Base-by-base conservation (phyloP, 352 stramenopile genomes). In the Pythium angustatum region DNA sequence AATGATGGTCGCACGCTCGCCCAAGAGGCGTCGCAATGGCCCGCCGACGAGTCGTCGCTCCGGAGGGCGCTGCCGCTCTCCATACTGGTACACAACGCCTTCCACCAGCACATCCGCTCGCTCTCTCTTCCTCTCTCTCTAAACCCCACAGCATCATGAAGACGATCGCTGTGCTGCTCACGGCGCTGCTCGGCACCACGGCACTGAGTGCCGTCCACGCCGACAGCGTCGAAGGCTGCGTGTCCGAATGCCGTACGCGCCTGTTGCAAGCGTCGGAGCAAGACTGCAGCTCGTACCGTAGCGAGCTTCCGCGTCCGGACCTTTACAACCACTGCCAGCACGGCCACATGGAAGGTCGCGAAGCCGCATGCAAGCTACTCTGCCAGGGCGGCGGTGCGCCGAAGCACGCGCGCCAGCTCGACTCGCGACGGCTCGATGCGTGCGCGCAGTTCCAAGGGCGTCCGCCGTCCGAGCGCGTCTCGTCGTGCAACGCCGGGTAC, bases 251-350 rank as follows among this genome's bases (percentile, higher is more conserved):
- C 30, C 40, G 57, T 51, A 63, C 56, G 31, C 44, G n/a, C 1
- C 33, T 71, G 4, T 22, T 57, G 14, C 30, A 62, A 3, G 5
- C 34, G 2, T 45, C 50, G 7, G 64, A 71, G 44, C 27, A 36
- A 3, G 58, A 72, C 47, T 72, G 64, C 38, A 28, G 24, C 2
- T 22, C 15, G 4, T 67, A 50, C 57, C 64, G 64, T 12, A 53
- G 55, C 14, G 44, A 64, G n/a, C 58, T 72, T 22, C 64, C 64
- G 15, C 64, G 64, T 27, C 64, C 64, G 5, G 64, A 57, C 21
- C 64, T 72, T 8, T 72, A 72, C 58, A 72, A 67, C 64, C 58
- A 72, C 50, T 72, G 64, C 47, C 26, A 57, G 22, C n/a, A 51
- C 19, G 58, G 58, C 21, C 51, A 72, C 58, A 30, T 8, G 1